These are phyloP conservation scores for Jaltomata sinuosa DNA, from an alignment of 257 asterid genomes.

Conservation along the genomic window DNA sequence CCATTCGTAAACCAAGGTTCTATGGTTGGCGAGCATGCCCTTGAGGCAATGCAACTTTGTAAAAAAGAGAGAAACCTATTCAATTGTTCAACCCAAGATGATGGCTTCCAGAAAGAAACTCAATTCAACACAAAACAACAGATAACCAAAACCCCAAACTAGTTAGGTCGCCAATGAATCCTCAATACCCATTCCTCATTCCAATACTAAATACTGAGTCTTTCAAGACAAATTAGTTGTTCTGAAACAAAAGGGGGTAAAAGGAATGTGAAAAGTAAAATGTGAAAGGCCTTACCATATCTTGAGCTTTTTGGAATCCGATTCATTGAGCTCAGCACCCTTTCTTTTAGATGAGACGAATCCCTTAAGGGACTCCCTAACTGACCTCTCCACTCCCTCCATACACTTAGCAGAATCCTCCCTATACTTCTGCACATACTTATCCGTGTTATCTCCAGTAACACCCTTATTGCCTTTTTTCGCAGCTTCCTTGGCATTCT, in stretches of 20 bases:
- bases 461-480: constrained; percentile 48
- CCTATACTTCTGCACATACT: constrained; percentile 81
- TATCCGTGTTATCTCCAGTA: constrained; percentile 31
- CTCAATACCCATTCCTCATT: neutral
- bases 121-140: neutral
- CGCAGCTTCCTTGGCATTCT: constrained; percentile 51
- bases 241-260: neutral
- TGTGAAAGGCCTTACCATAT: constrained; percentile 41
- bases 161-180: neutral
- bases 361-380: constrained; percentile 57
- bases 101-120: neutral
- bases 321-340: constrained; percentile 14
- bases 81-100: neutral
- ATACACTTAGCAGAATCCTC: constrained; percentile 75
- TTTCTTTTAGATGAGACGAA: constrained; percentile 49
- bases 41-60: neutral
- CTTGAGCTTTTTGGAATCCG: constrained; percentile 51
- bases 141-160: neutral
- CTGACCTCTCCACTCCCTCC: constrained; percentile 81
- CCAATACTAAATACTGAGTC: neutral
- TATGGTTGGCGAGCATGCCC: neutral
- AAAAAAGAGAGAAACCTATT: neutral
- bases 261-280: neutral
- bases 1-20: neutral
- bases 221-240: neutral